Conservation (phyloP, 768 basidiomycete species). For the Termitomyces sp. region DNA sequence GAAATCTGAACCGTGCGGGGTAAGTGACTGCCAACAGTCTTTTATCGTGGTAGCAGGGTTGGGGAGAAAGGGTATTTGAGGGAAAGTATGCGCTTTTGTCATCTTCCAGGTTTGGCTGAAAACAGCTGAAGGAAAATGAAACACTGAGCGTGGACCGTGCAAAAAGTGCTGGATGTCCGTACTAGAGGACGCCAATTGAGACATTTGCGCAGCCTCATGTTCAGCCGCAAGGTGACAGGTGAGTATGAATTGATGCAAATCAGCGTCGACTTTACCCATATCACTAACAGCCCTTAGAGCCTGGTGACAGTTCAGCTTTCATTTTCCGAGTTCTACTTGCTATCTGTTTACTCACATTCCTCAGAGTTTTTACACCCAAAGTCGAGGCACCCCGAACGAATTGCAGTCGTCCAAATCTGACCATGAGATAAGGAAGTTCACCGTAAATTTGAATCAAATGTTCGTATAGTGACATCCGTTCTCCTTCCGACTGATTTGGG, state of each 20-base stretch:
- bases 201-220: not conserved
- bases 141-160: not conserved
- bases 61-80: not conserved
- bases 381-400: not conserved
- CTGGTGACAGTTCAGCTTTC: not conserved
- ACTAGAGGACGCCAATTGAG: not conserved
- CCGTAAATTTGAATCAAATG: not conserved
- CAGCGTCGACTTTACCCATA: not conserved
- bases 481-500: not conserved
- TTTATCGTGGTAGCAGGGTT: constrained; percentile 8
- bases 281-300: not conserved
- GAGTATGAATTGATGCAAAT: not conserved
- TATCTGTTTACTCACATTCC: not conserved
- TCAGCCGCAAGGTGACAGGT: not conserved
- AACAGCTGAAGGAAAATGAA: not conserved
- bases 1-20: constrained; percentile 10
- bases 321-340: not conserved
- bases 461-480: constrained; percentile 1
- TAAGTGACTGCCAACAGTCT: constrained; percentile 16
- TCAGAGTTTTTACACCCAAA: not conserved
- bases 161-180: not conserved
- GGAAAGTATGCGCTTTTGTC: not conserved
- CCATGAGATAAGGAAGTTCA: not conserved
- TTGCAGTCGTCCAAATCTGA: not conserved
- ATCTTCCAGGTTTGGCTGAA: not conserved